Evolutionary conservation across 2,329 filamentous ascomycete genomes (phyloP).

Genomic region (Myriosclerotinia scirpicola): DNA sequence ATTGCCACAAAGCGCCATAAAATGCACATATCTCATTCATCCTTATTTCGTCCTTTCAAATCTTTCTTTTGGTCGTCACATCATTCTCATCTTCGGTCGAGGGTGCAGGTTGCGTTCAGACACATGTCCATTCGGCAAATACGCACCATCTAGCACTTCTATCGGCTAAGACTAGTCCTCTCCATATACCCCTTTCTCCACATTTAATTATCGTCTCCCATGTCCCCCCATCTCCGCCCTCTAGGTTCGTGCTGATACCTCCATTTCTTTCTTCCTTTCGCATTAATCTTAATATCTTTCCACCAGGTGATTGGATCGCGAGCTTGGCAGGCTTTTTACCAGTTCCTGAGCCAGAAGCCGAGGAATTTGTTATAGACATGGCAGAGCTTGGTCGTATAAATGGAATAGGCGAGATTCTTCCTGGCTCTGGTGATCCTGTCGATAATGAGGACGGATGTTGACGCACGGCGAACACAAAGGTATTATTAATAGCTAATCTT

Average conservation of each 20-base stretch:
- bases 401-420: constrained; percentile 54
- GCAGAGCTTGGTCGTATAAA: constrained; percentile 61
- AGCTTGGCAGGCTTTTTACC: constrained; percentile 88
- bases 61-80: neutral
- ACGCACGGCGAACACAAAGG: constrained; percentile 93
- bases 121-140: constrained; percentile 74
- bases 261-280: constrained; percentile 66
- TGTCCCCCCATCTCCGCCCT: constrained; percentile 69
- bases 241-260: constrained; percentile 45
- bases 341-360: constrained; percentile 56
- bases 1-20: constrained; percentile 7
- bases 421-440: constrained; percentile 42
- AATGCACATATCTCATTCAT: constrained; percentile 20
- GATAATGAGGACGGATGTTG: constrained; percentile 75
- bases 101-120: constrained; percentile 30
- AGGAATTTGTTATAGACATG: constrained; percentile 63
- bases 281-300: constrained; percentile 89
- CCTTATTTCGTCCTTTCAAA: neutral
- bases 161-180: constrained; percentile 79
- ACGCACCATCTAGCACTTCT: constrained; percentile 85
- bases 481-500: constrained; percentile 88
- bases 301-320: constrained; percentile 88
- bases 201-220: constrained; percentile 95
- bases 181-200: constrained; percentile 77
- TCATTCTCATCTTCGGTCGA: neutral